A percentile compares a stretch with the other conserved stretches of the same genome.
phyloP scores from a whole-genome alignment of 1,139 yeast species.

The Eremothecium sinecaudum region DNA sequence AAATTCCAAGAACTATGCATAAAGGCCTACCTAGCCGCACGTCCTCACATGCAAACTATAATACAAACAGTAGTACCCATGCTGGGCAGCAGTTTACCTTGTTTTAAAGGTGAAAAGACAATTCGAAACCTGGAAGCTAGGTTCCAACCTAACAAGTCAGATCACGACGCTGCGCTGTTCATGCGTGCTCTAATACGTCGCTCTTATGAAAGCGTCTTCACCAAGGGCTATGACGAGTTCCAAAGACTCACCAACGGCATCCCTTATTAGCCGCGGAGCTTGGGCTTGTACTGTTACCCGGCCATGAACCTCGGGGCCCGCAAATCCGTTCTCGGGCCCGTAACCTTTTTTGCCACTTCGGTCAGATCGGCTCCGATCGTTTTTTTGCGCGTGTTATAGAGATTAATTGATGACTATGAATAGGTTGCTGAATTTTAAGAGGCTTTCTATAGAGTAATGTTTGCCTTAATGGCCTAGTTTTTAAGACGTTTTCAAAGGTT shows the following conservation, averaged over 20 bases:
- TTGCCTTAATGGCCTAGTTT: too few relatives aligned
- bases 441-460: too few relatives aligned
- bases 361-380: too few relatives aligned
- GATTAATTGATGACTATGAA: too few relatives aligned
- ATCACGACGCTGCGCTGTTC: conserved; percentile 73
- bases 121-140: conserved; percentile 67
- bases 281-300: too few relatives aligned
- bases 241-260: conserved; percentile 94
- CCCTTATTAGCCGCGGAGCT: conserved; percentile 55
- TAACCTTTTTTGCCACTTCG: too few relatives aligned
- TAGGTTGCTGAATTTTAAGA: too few relatives aligned
- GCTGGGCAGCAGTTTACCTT: conserved; percentile 93
- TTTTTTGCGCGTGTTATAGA: too few relatives aligned
- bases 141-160: conserved; percentile 72
- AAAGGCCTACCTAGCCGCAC: conserved; percentile 80
- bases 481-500: too few relatives aligned
- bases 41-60: conserved; percentile 84
- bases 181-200: conserved; percentile 70
- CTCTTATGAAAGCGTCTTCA: conserved; percentile 79
- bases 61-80: conserved; percentile 82
- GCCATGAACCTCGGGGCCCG: too few relatives aligned
- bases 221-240: conserved; percentile 96
- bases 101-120: conserved; percentile 78
- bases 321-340: too few relatives aligned
- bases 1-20: conserved; percentile 96